phyloP scores from a whole-genome alignment of 305 asterid genomes.

The Rubia tinctorum region DNA sequence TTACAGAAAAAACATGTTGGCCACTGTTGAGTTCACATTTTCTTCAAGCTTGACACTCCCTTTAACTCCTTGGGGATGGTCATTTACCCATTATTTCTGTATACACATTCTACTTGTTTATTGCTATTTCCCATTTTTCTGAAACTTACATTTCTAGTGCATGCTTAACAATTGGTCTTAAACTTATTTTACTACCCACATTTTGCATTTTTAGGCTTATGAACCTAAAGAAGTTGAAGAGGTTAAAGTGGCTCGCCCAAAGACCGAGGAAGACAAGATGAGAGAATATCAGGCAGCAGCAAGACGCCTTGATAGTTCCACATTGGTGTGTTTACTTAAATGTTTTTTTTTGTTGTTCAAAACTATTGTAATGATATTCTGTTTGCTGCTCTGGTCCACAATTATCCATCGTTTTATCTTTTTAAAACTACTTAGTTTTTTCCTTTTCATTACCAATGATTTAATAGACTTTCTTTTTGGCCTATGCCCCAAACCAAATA shows the following conservation, averaged over 20 bases:
- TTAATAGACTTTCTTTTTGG: slow-evolving; percentile 2
- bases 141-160: neutral
- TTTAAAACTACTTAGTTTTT: neutral
- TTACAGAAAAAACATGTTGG: neutral
- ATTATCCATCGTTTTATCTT: neutral
- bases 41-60: neutral
- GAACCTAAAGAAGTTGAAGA: slow-evolving; percentile 78
- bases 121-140: neutral
- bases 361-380: neutral
- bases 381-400: neutral
- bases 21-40: neutral
- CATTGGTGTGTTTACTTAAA: slow-evolving; percentile 48
- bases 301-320: slow-evolving; percentile 64
- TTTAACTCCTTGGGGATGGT: neutral
- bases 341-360: slow-evolving; percentile 18
- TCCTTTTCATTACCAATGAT: neutral
- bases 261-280: slow-evolving; percentile 54
- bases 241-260: slow-evolving; percentile 58
- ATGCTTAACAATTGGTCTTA: neutral
- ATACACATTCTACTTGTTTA: neutral
- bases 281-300: slow-evolving; percentile 82
- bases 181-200: neutral
- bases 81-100: neutral
- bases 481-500: neutral
- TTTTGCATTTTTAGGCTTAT: slow-evolving; percentile 51